These are phyloP conservation scores for Fusarium equiseti DNA, from an alignment of 2,329 filamentous ascomycete genomes.

Conservation along the genomic window DNA sequence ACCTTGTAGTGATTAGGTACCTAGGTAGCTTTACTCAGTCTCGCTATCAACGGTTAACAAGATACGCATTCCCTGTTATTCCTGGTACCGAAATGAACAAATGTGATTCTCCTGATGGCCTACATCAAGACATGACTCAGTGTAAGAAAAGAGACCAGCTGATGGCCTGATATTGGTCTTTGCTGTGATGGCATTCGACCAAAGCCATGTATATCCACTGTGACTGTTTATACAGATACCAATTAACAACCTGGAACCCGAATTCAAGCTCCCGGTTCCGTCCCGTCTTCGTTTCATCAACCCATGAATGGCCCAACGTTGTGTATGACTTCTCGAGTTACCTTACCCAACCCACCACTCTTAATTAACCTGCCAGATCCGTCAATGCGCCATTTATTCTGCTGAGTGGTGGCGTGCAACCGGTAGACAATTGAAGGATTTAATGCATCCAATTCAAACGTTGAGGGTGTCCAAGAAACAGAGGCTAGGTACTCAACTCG, in stretches of 20 bases:
- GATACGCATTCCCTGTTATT: not conserved
- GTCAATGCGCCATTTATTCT: constrained; percentile 39
- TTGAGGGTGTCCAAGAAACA: constrained; percentile 29
- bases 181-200: not conserved
- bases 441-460: not conserved
- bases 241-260: constrained; percentile 4
- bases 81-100: constrained; percentile 13
- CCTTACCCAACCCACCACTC: not conserved
- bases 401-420: constrained; percentile 37
- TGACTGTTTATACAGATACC: constrained; percentile 1
- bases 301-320: not conserved
- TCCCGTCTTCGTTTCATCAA: constrained; percentile 27
- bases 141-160: not conserved
- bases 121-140: constrained; percentile 14
- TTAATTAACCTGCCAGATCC: constrained; percentile 24
- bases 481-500: constrained; percentile 4
- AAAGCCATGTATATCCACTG: constrained; percentile 13
- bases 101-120: not conserved
- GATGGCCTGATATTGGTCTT: constrained; percentile 12
- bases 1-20: too few species aligned
- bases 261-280: constrained; percentile 29
- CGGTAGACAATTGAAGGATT: constrained; percentile 12
- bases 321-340: not conserved
- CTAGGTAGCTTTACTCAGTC: not conserved
- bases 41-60: constrained; percentile 3